These are phyloP conservation scores for Naganishia vishniacii DNA, from an alignment of 768 basidiomycete genomes.

Conservation along the genomic window DNA sequence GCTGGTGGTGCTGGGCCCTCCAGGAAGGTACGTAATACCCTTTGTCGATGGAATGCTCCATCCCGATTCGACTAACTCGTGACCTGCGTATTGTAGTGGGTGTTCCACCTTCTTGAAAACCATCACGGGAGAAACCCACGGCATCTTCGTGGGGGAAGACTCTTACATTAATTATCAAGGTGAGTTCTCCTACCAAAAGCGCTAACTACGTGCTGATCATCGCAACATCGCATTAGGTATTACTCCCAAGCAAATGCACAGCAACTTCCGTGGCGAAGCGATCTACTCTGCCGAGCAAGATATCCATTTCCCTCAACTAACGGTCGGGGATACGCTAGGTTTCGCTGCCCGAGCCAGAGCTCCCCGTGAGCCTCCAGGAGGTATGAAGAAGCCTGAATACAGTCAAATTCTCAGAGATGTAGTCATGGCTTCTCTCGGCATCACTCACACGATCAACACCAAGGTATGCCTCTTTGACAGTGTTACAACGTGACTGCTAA, in stretches of 20 bases:
- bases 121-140: constrained; percentile 50
- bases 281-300: constrained; percentile 50
- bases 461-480: constrained; percentile 44
- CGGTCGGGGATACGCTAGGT: constrained; percentile 44
- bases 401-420: constrained; percentile 54
- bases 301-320: constrained; percentile 49
- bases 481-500: no score
- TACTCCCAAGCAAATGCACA: constrained; percentile 51
- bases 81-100: constrained; percentile 35
- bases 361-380: constrained; percentile 25
- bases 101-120: constrained; percentile 55
- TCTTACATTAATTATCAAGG: constrained; percentile 45
- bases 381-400: constrained; percentile 48
- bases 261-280: constrained; percentile 51
- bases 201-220: neutral
- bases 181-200: constrained; percentile 18
- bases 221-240: constrained; percentile 42
- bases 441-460: constrained; percentile 66
- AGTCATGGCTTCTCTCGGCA: constrained; percentile 65
- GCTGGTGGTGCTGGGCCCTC: constrained; percentile 57
- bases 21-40: constrained; percentile 46
- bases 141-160: constrained; percentile 40
- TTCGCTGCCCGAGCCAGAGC: constrained; percentile 33
- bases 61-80: no score
- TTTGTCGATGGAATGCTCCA: no score